Conservation (phyloP, 352 stramenopile genomes). For the Phytophthora podocarpi region DNA sequence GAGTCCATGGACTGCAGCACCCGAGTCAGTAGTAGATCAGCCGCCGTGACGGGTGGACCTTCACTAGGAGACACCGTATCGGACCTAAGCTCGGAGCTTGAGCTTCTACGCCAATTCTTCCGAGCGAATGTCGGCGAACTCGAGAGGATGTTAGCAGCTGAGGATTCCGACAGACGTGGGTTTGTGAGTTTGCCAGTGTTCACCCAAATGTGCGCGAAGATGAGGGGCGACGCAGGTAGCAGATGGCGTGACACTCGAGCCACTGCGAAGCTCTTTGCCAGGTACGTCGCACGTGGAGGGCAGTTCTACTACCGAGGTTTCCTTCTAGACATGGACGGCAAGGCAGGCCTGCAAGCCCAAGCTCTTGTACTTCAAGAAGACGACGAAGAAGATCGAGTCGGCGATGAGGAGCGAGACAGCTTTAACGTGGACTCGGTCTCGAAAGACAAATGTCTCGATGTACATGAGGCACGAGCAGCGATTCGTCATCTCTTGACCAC, state of each 20-base stretch:
- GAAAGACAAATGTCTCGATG: conserved; percentile 28
- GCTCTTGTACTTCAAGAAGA: conserved; percentile 65
- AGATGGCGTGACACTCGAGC: conserved; percentile 48
- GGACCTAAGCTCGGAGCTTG: conserved; percentile 35
- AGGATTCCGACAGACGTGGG: conserved; percentile 55
- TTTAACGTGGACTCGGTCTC: conserved; percentile 19
- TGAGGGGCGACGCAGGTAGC: conserved; percentile 34
- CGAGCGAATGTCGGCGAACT: conserved; percentile 43
- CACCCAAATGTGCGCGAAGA: conserved; percentile 42
- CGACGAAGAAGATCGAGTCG: conserved; percentile 36
- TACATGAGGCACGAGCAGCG: conserved; percentile 53
- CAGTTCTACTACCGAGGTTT: conserved; percentile 78
- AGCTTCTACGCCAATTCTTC: conserved; percentile 54
- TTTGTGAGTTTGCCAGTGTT: conserved; percentile 57
- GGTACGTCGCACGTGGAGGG: conserved; percentile 55
- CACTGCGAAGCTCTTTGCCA: conserved; percentile 41
- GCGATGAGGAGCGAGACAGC: conserved; percentile 28
- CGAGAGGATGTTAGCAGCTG: conserved; percentile 40
- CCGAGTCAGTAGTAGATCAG: background rate
- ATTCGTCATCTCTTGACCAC: conserved; percentile 58
- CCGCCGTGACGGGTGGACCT: conserved; percentile 1
- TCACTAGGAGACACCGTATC: conserved; percentile 26
- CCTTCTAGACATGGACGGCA: conserved; percentile 66
- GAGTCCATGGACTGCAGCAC: conserved; percentile 4
- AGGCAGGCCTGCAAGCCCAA: conserved; percentile 53